These are phyloP conservation scores for Berberis thunbergii DNA, from an alignment of 164 flowering plant genomes.

Conservation along the genomic window DNA sequence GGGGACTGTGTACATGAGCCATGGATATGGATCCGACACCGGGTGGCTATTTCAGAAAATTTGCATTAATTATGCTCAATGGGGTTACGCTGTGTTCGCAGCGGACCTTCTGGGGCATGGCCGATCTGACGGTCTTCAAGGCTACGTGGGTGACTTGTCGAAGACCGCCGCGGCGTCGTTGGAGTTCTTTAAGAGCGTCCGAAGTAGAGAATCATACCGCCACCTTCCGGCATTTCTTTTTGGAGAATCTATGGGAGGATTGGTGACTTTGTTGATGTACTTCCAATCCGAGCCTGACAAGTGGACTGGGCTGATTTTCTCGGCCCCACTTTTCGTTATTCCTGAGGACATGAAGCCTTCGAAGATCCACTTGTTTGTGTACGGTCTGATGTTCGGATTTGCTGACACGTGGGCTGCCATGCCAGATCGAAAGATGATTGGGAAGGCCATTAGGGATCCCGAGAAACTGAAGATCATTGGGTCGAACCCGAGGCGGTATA, in stretches of 20 bases:
- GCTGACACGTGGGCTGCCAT: conserved; percentile 93
- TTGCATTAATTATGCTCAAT: conserved; percentile 59
- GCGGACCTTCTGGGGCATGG: conserved; percentile 98
- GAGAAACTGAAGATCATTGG: conserved; percentile 80
- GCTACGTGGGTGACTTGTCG: conserved; percentile 83
- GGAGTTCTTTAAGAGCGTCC: conserved; percentile 47
- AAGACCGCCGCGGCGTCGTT: conserved; percentile 62
- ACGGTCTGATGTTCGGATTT: conserved; percentile 70
- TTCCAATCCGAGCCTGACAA: conserved; percentile 58
- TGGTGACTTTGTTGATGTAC: conserved; percentile 75
- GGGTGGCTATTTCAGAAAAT: conserved; percentile 90
- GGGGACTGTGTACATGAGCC: conserved; percentile 72
- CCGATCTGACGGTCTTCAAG: conserved; percentile 77
- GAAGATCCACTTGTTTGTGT: conserved; percentile 46
- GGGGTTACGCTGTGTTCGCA: conserved; percentile 96
- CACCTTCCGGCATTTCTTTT: conserved; percentile 74
- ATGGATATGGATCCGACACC: conserved; percentile 91
- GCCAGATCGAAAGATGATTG: conserved; percentile 89
- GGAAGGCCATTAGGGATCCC: conserved; percentile 72
- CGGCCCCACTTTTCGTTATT: conserved; percentile 83
- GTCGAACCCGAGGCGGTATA: conserved; percentile 69
- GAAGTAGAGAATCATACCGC: conserved; percentile 36
- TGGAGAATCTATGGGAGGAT: conserved; percentile 91
- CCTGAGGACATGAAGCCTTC: conserved; percentile 92
- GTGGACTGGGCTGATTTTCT: conserved; percentile 90